phyloP scores from a whole-genome alignment of 2,329 filamentous ascomycete species.

The Ceratocystis cubensis region DNA sequence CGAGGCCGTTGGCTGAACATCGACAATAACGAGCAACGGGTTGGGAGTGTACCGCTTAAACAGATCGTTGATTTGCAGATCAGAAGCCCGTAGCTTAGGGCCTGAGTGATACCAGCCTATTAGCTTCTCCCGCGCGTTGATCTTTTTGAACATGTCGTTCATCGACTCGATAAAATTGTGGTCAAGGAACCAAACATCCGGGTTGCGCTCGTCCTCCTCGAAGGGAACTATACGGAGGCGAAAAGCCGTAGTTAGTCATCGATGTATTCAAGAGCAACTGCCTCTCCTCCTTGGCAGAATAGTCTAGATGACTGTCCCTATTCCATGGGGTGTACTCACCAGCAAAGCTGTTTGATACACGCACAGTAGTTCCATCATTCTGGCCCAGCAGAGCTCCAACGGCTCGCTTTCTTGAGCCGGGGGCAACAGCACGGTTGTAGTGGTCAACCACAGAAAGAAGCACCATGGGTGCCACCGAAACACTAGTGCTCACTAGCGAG shows the following conservation, averaged over 20 bases:
- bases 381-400: constrained; percentile 90
- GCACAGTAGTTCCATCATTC: constrained; percentile 90
- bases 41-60: constrained; percentile 99
- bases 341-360: constrained; percentile 97
- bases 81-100: constrained; percentile 88
- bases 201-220: constrained; percentile 97
- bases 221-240: constrained; percentile 60
- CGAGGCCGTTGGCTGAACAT: constrained; percentile 95
- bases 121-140: constrained; percentile 96
- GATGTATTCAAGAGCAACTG: background rate
- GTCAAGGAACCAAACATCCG: constrained; percentile 96
- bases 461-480: constrained; percentile 94
- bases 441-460: constrained; percentile 97
- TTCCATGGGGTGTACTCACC: constrained; percentile 41
- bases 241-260: constrained; percentile 15
- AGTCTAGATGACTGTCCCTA: background rate
- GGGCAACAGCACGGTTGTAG: constrained; percentile 83
- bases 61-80: constrained; percentile 97
- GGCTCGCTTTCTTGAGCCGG: constrained; percentile 73
- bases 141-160: constrained; percentile 99
- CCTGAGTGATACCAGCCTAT: constrained; percentile 99
- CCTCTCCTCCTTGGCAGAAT: background rate
- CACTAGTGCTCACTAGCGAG: constrained; percentile 84
- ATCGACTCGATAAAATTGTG: constrained; percentile 99
- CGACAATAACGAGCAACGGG: constrained; percentile 90